Percentiles rank a stretch among this genome's conserved stretches.
These are phyloP conservation scores for Cordyceps cicadae DNA, from an alignment of 2,329 filamentous ascomycete species.

Conservation along the genomic window DNA sequence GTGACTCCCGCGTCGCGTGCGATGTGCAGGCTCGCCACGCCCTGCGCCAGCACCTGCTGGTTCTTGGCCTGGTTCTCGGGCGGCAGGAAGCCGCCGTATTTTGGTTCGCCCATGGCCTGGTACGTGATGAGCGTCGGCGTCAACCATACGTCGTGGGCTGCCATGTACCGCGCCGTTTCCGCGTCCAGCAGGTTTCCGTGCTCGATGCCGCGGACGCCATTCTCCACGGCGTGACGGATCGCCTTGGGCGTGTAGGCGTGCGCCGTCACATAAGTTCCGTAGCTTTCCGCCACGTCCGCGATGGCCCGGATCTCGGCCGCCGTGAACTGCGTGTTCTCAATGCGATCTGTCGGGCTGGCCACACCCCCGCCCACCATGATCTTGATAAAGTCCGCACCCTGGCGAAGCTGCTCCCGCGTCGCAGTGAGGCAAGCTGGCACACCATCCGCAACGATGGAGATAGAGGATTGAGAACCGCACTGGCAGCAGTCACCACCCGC, in stretches of 20 bases:
- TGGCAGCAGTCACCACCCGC: constrained; percentile 40
- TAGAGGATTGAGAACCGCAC: constrained; percentile 17
- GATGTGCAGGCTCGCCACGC: constrained; percentile 38
- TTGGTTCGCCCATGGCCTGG: constrained; percentile 36
- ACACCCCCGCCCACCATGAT: constrained; percentile 54
- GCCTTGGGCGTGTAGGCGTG: constrained; percentile 49
- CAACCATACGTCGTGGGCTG: constrained; percentile 37
- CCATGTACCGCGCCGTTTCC: constrained; percentile 41
- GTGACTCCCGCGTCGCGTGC: constrained; percentile 43
- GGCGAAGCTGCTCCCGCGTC: constrained; percentile 45
- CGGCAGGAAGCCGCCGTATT: constrained; percentile 35
- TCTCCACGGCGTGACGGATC: constrained; percentile 45
- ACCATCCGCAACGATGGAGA: constrained; percentile 43
- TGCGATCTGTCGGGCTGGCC: constrained; percentile 43
- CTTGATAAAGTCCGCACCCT: constrained; percentile 53
- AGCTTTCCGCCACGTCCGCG: constrained; percentile 37
- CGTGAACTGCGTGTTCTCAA: constrained; percentile 49
- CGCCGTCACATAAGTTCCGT: constrained; percentile 46
- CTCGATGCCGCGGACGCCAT: constrained; percentile 47
- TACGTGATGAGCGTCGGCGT: constrained; percentile 49
- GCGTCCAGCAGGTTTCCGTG: constrained; percentile 36
- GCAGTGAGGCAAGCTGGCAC: constrained; percentile 45
- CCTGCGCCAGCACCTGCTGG: constrained; percentile 36
- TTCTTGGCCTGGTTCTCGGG: constrained; percentile 41
- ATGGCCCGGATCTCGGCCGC: constrained; percentile 48